A percentile compares a stretch with the other conserved stretches of the same genome.
phyloP scores from a whole-genome alignment of 2,329 filamentous ascomycete genomes.

The Leptographium radiaticola region DNA sequence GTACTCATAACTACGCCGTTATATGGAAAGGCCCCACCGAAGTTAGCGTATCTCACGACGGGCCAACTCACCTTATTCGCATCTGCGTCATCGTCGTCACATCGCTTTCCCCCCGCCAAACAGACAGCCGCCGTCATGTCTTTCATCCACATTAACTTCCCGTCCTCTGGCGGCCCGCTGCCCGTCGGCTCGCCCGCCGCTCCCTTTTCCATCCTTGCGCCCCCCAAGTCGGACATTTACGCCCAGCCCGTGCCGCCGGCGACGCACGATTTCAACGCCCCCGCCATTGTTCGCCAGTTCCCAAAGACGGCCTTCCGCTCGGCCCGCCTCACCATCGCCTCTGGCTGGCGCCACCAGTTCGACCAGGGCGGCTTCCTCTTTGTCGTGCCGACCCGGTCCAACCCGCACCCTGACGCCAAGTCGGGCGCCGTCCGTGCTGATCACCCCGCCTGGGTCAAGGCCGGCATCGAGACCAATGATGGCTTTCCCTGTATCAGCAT shows the following conservation, averaged over 20 bases:
- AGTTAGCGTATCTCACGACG: too few relatives aligned
- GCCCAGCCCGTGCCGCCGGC: conserved; percentile 3
- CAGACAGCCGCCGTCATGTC: not conserved
- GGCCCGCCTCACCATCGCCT: conserved; percentile 4
- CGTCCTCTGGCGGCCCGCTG: not conserved
- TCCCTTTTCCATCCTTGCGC: conserved; percentile 1
- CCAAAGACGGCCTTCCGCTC: conserved; percentile 3
- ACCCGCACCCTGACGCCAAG: conserved; percentile 1
- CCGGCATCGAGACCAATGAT: conserved; percentile 11
- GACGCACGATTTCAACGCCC: conserved; percentile 5
- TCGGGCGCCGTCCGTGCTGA: not conserved
- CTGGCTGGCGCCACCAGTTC: conserved; percentile 6
- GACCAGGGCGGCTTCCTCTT: conserved; percentile 11
- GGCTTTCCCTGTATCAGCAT: conserved; percentile 7
- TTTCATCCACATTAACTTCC: not conserved
- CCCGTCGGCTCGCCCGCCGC: not conserved
- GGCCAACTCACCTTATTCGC: too few relatives aligned
- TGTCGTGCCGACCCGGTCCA: conserved; percentile 3
- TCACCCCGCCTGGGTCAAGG: conserved; percentile 12
- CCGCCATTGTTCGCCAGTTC: conserved; percentile 3
- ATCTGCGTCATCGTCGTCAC: too few relatives aligned
- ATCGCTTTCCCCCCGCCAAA: too few relatives aligned
- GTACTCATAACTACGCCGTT: too few relatives aligned
- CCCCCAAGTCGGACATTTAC: conserved; percentile 11
- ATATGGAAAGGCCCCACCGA: too few relatives aligned